Percentiles rank a stretch among this genome's conserved stretches.
These are phyloP conservation scores for Truncatella angustata DNA, from an alignment of 2,329 filamentous ascomycete genomes.

Conservation along the genomic window DNA sequence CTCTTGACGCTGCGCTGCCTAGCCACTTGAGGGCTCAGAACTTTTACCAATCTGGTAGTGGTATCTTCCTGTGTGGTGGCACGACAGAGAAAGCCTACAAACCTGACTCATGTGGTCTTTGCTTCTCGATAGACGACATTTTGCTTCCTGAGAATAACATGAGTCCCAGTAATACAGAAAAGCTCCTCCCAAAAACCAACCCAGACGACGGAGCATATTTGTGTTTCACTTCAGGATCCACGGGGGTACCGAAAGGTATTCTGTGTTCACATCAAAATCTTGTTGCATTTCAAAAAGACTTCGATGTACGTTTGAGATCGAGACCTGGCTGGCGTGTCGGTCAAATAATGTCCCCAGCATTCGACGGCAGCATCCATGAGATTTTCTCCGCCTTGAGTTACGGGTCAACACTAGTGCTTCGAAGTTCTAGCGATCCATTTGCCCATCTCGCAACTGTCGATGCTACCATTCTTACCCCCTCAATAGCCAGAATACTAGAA, in stretches of 20 bases:
- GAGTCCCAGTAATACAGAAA: background rate
- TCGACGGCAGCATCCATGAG: slow-evolving; percentile 42
- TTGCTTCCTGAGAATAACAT: too few species aligned
- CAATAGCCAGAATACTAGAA: slow-evolving; percentile 30
- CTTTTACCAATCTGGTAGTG: background rate
- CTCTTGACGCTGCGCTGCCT: slow-evolving; percentile 25
- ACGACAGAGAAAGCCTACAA: background rate
- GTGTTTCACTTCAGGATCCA: slow-evolving; percentile 43
- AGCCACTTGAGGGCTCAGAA: background rate
- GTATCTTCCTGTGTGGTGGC: background rate
- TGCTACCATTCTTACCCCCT: slow-evolving; percentile 36
- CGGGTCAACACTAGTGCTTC: slow-evolving; percentile 36
- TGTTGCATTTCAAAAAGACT: slow-evolving; percentile 32
- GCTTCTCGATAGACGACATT: background rate
- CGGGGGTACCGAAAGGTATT: slow-evolving; percentile 42
- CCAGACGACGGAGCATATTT: slow-evolving; percentile 32
- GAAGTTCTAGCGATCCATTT: slow-evolving; percentile 23
- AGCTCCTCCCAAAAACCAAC: background rate
- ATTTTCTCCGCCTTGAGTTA: slow-evolving; percentile 36
- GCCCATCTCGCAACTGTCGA: slow-evolving; percentile 26
- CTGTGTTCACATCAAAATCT: slow-evolving; percentile 32
- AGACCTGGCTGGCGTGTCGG: slow-evolving; percentile 31
- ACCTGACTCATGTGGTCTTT: background rate
- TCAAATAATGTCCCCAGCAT: slow-evolving; percentile 40
- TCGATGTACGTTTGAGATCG: slow-evolving; percentile 30